Conservation (phyloP, 169 alveolate species). For the Theileria sp. region DNA sequence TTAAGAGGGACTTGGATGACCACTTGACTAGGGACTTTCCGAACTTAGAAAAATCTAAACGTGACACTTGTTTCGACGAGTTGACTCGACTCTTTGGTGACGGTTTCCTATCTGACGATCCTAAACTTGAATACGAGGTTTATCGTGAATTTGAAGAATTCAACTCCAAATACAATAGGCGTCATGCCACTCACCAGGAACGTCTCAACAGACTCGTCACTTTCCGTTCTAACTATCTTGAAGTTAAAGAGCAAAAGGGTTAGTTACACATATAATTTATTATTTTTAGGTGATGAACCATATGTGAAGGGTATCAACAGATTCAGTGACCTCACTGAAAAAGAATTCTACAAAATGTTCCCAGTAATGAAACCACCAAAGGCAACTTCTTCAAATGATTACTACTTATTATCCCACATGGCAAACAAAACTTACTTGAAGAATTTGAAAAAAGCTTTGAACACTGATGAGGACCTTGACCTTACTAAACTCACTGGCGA, state of each 20-base stretch:
- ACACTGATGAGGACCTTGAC: constrained; percentile 10
- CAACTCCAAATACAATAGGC: constrained; percentile 21
- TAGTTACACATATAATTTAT: background rate
- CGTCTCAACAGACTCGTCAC: constrained; percentile 24
- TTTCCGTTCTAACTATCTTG: constrained; percentile 27
- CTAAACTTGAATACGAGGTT: constrained; percentile 17
- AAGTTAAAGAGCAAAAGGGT: constrained; percentile 23
- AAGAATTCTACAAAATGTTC: constrained; percentile 20
- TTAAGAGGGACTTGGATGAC: background rate
- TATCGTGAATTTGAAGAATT: constrained; percentile 28
- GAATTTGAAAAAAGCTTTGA: constrained; percentile 8
- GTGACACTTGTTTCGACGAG: constrained; percentile 26
- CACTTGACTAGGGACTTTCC: constrained; percentile 8
- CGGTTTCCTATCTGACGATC: constrained; percentile 30
- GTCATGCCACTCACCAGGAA: constrained; percentile 13
- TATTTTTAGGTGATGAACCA: constrained; percentile 17
- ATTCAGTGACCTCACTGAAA: constrained; percentile 47
- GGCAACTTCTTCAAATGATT: background rate
- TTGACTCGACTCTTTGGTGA: constrained; percentile 13
- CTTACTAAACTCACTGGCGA: constrained; percentile 8
- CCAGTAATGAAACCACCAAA: constrained; percentile 14
- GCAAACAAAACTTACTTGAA: constrained; percentile 6
- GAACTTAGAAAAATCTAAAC: background rate
- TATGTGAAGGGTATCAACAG: constrained; percentile 53
- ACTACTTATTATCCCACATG: background rate